Conservation (phyloP, 2,329 filamentous ascomycete species). For the Trichophyton benhamiae region DNA sequence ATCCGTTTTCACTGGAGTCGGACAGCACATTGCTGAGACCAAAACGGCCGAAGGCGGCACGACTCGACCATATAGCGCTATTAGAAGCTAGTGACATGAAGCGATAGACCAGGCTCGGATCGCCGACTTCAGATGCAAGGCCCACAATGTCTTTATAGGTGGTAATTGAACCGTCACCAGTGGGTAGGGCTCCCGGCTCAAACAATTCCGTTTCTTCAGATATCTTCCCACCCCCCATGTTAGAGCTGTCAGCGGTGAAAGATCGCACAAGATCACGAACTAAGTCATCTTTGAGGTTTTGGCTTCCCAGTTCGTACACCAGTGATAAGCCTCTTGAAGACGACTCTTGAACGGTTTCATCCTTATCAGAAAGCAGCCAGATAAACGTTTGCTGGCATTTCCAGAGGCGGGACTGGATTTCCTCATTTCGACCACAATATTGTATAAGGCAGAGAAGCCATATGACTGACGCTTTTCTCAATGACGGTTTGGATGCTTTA, state of each 20-base stretch:
- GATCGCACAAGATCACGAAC: constrained; percentile 78
- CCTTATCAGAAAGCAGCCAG: constrained; percentile 70
- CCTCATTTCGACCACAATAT: constrained; percentile 66
- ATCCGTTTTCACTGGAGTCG: constrained; percentile 58
- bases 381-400: constrained; percentile 81
- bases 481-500: constrained; percentile 71
- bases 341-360: constrained; percentile 91
- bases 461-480: constrained; percentile 85
- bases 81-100: constrained; percentile 97
- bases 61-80: constrained; percentile 93
- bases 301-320: constrained; percentile 85
- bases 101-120: constrained; percentile 90
- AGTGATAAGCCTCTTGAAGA: constrained; percentile 82
- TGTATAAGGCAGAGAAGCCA: constrained; percentile 90
- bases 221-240: constrained; percentile 61
- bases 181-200: constrained; percentile 78
- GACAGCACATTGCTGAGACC: constrained; percentile 85
- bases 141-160: constrained; percentile 97
- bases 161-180: constrained; percentile 79
- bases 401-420: constrained; percentile 61
- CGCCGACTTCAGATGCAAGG: constrained; percentile 89
- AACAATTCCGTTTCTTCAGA: constrained; percentile 87
- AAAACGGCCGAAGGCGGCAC: constrained; percentile 88
- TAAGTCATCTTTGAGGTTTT: constrained; percentile 64
- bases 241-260: constrained; percentile 57